Evolutionary conservation across 148 eudicot species (phyloP).

Genomic region (Talinum fruticosum): DNA sequence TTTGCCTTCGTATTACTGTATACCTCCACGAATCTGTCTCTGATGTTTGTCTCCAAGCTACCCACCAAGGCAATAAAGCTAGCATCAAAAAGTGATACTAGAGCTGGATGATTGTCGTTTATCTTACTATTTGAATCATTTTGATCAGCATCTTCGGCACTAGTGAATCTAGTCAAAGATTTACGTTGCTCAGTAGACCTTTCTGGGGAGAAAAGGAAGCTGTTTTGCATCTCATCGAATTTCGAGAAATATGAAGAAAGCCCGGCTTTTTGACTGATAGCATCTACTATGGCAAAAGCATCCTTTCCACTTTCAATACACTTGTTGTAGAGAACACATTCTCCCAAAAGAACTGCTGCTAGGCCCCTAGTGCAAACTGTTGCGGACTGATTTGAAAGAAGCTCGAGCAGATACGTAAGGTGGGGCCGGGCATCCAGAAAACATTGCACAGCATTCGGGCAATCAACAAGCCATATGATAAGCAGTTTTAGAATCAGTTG

Average conservation of each 20-base stretch:
- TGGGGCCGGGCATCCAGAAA: constrained; percentile 91
- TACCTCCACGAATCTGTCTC: constrained; percentile 68
- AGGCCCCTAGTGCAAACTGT: constrained; percentile 63
- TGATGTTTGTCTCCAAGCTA: constrained; percentile 63
- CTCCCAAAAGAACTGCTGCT: constrained; percentile 85
- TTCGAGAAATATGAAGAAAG: constrained; percentile 69
- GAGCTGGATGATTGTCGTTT: constrained; percentile 68
- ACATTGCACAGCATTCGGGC: constrained; percentile 78
- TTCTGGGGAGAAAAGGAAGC: constrained; percentile 52
- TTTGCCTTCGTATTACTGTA: constrained; percentile 84
- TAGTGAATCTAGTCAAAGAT: constrained; percentile 65
- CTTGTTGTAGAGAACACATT: constrained; percentile 71
- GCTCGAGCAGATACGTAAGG: constrained; percentile 73
- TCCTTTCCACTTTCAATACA: constrained; percentile 56
- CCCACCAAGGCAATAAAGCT: constrained; percentile 56
- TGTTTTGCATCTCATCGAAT: constrained; percentile 87
- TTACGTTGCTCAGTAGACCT: constrained; percentile 49
- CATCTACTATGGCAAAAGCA: constrained; percentile 66
- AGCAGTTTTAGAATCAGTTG: constrained; percentile 77
- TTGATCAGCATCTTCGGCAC: constrained; percentile 66
- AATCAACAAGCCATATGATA: constrained; percentile 75
- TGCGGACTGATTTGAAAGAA: constrained; percentile 56
- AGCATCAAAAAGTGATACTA: constrained; percentile 59
- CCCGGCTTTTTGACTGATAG: constrained; percentile 83
- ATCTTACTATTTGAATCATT: constrained; percentile 38